A percentile compares a stretch with the other conserved stretches of the same genome.
Evolutionary conservation across 441 rosid species (phyloP).

Genomic region (Adansonia grandidieri): DNA sequence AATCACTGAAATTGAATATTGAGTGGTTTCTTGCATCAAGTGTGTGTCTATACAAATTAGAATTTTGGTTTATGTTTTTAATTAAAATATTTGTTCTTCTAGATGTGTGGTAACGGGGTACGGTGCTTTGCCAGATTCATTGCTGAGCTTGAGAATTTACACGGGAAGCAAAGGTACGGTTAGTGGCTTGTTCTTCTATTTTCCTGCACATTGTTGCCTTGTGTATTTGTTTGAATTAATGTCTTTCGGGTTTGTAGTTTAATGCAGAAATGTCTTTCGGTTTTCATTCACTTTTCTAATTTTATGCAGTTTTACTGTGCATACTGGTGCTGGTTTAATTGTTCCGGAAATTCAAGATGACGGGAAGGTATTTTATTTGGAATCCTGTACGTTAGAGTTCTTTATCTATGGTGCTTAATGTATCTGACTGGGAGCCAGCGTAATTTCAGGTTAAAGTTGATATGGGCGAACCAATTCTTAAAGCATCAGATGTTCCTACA

Average conservation of each 20-base stretch:
- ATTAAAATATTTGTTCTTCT: constrained; percentile 23
- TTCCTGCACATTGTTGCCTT: neutral
- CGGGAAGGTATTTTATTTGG: constrained; percentile 53
- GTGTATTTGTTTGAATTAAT: neutral
- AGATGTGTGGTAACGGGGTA: constrained; percentile 89
- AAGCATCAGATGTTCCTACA: constrained; percentile 80
- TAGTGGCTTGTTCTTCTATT: neutral
- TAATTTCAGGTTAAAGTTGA: constrained; percentile 81
- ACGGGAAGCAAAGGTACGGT: constrained; percentile 52
- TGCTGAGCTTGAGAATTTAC: constrained; percentile 75
- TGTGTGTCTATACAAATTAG: neutral
- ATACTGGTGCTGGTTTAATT: constrained; percentile 95
- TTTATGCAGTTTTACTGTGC: constrained; percentile 64
- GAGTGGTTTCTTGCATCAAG: neutral
- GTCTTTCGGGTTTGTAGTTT: neutral
- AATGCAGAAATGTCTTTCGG: neutral
- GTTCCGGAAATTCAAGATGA: constrained; percentile 90
- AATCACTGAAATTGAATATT: neutral
- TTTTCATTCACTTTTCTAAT: neutral
- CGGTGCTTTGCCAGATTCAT: constrained; percentile 91
- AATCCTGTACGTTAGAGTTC: neutral
- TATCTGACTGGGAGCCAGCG: constrained; percentile 13
- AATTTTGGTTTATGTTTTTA: constrained; percentile 14
- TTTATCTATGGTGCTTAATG: neutral
- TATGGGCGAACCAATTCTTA: constrained; percentile 91